Evolutionary conservation across 495 filamentous ascomycete genomes (phyloP).

Genomic region (Trichoderma erinaceum): DNA sequence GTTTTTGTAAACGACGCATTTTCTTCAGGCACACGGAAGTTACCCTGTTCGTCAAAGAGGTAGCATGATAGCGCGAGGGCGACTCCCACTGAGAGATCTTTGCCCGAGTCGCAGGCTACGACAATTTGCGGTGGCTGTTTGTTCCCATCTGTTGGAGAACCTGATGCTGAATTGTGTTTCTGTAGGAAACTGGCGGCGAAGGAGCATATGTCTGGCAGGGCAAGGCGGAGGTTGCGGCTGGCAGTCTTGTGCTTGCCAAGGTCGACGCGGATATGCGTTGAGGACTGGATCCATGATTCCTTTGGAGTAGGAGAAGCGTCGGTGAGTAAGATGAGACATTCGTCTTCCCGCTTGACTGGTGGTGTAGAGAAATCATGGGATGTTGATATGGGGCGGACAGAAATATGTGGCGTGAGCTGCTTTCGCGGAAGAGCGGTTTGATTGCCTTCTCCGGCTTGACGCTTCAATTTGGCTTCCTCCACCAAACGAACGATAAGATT

Average conservation of each 20-base stretch:
- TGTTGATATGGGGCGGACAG: constrained; percentile 24
- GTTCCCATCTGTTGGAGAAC: background rate
- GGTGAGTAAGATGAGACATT: constrained; percentile 28
- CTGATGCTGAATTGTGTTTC: background rate
- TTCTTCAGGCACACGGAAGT: constrained; percentile 18
- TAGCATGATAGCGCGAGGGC: constrained; percentile 45
- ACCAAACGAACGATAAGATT: constrained; percentile 55
- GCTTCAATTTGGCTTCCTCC: constrained; percentile 19
- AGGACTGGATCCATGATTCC: constrained; percentile 29
- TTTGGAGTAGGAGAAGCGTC: constrained; percentile 29
- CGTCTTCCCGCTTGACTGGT: constrained; percentile 15
- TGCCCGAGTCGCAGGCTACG: constrained; percentile 38
- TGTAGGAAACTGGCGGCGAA: constrained; percentile 35
- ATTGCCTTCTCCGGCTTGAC: constrained; percentile 20
- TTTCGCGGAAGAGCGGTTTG: constrained; percentile 18
- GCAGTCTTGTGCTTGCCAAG: constrained; percentile 63
- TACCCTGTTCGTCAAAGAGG: constrained; percentile 33
- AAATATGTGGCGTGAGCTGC: constrained; percentile 29
- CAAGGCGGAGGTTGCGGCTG: constrained; percentile 63
- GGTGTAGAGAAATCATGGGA: constrained; percentile 19
- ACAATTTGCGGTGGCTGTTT: constrained; percentile 20
- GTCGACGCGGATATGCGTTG: constrained; percentile 52
- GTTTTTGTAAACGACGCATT: constrained; percentile 55
- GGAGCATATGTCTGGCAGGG: constrained; percentile 51
- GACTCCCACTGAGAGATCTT: constrained; percentile 39